Conservation (phyloP, 108 stramenopile species). For the Nannochloropsis gaditana region DNA sequence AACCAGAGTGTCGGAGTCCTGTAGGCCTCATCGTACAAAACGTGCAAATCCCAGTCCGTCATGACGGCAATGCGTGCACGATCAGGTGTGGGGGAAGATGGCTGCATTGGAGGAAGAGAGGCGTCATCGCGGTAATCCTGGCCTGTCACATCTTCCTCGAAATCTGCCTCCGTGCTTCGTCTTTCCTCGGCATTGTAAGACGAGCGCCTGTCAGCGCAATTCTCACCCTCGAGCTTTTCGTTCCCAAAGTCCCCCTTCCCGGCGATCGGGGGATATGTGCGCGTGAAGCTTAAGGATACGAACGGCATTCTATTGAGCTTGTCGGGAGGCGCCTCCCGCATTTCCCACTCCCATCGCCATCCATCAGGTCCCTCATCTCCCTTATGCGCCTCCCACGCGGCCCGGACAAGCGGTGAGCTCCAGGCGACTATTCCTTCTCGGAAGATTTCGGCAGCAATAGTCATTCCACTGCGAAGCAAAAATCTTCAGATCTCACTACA, state of each 20-base stretch:
- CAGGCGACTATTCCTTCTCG: not conserved
- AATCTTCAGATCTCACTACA: no score
- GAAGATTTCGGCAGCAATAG: not conserved
- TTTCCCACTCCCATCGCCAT: conserved; percentile 15
- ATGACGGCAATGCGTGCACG: not conserved
- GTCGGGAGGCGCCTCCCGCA: not conserved
- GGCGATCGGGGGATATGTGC: not conserved
- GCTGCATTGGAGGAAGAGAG: no score
- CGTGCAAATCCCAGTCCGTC: conserved; percentile 9
- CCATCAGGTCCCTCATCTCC: not conserved
- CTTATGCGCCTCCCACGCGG: not conserved
- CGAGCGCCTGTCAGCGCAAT: no score
- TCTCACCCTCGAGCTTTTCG: no score
- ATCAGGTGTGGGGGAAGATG: no score
- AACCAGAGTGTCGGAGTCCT: not conserved
- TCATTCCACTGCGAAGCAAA: not conserved
- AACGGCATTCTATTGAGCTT: not conserved
- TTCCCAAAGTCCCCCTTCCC: no score
- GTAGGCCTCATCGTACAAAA: not conserved
- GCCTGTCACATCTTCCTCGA: no score
- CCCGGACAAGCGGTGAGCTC: not conserved
- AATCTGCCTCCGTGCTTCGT: no score
- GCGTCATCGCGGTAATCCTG: no score
- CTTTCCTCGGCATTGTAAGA: no score
- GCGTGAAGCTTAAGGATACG: not conserved